Evolutionary conservation across 352 stramenopile genomes (phyloP), one percentile per base, ranked within the genome.

Genomic region (Phytophthora idaei): DNA sequence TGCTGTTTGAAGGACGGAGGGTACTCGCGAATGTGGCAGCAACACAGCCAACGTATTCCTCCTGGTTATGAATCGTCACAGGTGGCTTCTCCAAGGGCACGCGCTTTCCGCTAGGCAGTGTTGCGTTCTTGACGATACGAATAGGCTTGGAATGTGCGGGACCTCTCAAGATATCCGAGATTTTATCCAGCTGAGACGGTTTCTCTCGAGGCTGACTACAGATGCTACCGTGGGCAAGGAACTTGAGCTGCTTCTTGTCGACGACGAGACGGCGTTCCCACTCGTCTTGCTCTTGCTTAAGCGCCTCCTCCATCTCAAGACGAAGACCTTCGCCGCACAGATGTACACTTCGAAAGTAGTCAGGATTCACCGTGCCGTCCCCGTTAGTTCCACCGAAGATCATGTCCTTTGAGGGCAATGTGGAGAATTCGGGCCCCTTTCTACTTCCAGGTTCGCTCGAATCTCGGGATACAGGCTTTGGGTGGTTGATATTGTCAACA

Each of bases 341-440:
- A 61, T 97, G 91, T 2, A 97, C 91, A 46, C 83, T 94, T 14
- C 77, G 70, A 46, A 97, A 97, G 64, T 94, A 96, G 27, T 93
- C 79, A 0, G 59, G 21, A 47, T 97, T 91, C 7, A 74, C 70
- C 0, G 64, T 83, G 10, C 77, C 86, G 61, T 91, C 85, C 5
- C 71, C 75, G 56, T 97, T 88, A 15, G 90, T 91, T 27, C 88
- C 89, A 14, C 91, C 91, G 57, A 98, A 98, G 17, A 97, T 46
- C 68, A 90, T 77, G 56, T 93, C 77, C 59, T 96, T 97, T n/a
- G 85, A 93, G 25, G 89, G 89, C 5, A 96, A 60, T 4, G 79
- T 96, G 37, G 90, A 85, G 61, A 97, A 97, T 11, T 88, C 65
- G 1, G 73, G 44, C 3, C 59, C 70, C 28, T 54, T 34, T 47